A percentile compares a stretch with the other conserved stretches of the same genome.
phyloP scores from a whole-genome alignment of 2,329 filamentous ascomycete species.

The Aspergillus viridinutans region DNA sequence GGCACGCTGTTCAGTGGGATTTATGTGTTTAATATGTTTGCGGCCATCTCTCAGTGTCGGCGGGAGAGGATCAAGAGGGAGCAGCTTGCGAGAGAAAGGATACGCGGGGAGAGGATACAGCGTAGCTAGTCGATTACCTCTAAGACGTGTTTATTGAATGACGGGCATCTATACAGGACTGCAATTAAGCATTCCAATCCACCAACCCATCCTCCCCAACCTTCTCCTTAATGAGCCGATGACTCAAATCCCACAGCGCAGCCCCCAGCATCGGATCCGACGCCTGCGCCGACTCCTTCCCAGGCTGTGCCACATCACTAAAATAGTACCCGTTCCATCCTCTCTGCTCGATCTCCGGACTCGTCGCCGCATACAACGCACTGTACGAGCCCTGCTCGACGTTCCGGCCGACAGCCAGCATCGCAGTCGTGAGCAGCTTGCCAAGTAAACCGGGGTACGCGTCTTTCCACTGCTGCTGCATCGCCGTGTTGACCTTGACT shows the following conservation, averaged over 20 bases:
- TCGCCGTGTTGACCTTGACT: conserved; percentile 40
- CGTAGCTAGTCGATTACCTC: background rate
- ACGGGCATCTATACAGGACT: too few species aligned
- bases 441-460: conserved; percentile 43
- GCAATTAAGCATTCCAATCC: conserved; percentile 25
- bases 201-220: conserved; percentile 37
- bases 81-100: background rate
- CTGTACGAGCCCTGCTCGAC: conserved; percentile 44
- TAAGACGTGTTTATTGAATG: too few species aligned
- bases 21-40: background rate
- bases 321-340: conserved; percentile 44
- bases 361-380: conserved; percentile 42
- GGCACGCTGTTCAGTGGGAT: background rate
- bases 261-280: conserved; percentile 36
- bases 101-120: background rate
- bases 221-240: conserved; percentile 39
- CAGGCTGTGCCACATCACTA: conserved; percentile 34
- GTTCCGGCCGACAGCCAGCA: conserved; percentile 33
- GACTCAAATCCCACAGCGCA: conserved; percentile 40
- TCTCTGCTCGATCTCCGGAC: conserved; percentile 40
- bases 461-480: conserved; percentile 47
- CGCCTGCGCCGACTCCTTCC: conserved; percentile 39
- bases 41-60: background rate
- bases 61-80: background rate
- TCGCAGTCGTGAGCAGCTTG: conserved; percentile 34